Conservation (phyloP, 257 asterid species). For the Verbascum thapsus region DNA sequence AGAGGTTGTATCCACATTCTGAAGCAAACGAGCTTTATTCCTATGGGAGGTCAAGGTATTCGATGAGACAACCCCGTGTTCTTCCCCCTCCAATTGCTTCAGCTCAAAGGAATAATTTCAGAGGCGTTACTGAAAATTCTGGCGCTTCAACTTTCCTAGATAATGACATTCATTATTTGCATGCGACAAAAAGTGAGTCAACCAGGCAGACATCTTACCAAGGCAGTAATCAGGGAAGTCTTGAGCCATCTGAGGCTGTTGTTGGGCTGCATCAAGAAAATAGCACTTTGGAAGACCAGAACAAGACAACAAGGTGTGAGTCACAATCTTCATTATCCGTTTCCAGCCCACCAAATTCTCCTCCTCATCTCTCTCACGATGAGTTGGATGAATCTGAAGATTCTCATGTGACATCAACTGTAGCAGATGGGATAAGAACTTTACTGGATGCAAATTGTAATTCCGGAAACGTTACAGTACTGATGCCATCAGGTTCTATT, state of each 20-base stretch:
- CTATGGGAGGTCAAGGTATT: slow-evolving; percentile 80
- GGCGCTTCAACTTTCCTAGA: slow-evolving; percentile 55
- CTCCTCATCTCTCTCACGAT: slow-evolving; percentile 92
- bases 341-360: slow-evolving; percentile 94
- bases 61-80: slow-evolving; percentile 92
- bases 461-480: slow-evolving; percentile 42
- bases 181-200: slow-evolving; percentile 48
- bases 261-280: slow-evolving; percentile 49
- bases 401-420: slow-evolving; percentile 54
- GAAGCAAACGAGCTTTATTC: slow-evolving; percentile 66
- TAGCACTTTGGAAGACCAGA: slow-evolving; percentile 46
- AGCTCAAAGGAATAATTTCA: slow-evolving; percentile 54
- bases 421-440: slow-evolving; percentile 46
- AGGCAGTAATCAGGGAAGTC: slow-evolving; percentile 54
- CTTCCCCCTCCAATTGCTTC: slow-evolving; percentile 86
- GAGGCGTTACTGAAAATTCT: slow-evolving; percentile 46
- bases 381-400: slow-evolving; percentile 89
- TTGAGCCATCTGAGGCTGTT: slow-evolving; percentile 45
- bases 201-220: slow-evolving; percentile 47
- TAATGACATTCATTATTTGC: slow-evolving; percentile 38
- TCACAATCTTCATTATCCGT: slow-evolving; percentile 97
- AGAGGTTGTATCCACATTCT: slow-evolving; percentile 55
- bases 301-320: slow-evolving; percentile 60
- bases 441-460: slow-evolving; percentile 40
- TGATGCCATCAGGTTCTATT: slow-evolving; percentile 47